phyloP scores from a whole-genome alignment of 106 monocot genomes.

The Amphibolis antarctica region DNA sequence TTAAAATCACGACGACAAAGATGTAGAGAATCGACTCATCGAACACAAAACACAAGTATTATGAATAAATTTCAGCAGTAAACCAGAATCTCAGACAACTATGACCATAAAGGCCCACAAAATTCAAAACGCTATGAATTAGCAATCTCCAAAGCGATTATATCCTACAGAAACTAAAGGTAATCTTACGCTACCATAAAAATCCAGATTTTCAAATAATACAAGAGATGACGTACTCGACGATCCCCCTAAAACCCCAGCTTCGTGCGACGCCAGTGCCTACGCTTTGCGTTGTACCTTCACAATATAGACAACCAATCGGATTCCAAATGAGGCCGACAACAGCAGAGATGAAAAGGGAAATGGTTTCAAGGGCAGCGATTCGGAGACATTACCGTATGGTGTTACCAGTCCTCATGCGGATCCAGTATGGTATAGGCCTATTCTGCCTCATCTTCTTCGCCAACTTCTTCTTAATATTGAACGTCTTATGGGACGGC shows the following conservation, averaged over 20 bases:
- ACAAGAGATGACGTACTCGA: not conserved
- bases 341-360: not conserved
- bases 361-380: not conserved
- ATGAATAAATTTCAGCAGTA: no score
- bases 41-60: no score
- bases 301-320: not conserved
- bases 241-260: slow-evolving; percentile 7
- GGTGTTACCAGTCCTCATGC: slow-evolving; percentile 17
- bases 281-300: slow-evolving; percentile 86
- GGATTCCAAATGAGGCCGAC: not conserved
- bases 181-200: no score
- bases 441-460: slow-evolving; percentile 91
- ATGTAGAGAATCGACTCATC: no score
- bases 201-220: not conserved
- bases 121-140: no score
- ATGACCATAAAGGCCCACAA: no score
- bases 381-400: slow-evolving; percentile 1
- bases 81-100: no score
- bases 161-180: no score
- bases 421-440: slow-evolving; percentile 30
- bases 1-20: no score
- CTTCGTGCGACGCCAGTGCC: slow-evolving; percentile 93
- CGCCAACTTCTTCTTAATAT: slow-evolving; percentile 20
- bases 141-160: no score
- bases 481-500: slow-evolving; percentile 77